These are phyloP conservation scores for Aschersonia sp. DNA, from an alignment of 2,329 filamentous ascomycete genomes.

Conservation along the genomic window DNA sequence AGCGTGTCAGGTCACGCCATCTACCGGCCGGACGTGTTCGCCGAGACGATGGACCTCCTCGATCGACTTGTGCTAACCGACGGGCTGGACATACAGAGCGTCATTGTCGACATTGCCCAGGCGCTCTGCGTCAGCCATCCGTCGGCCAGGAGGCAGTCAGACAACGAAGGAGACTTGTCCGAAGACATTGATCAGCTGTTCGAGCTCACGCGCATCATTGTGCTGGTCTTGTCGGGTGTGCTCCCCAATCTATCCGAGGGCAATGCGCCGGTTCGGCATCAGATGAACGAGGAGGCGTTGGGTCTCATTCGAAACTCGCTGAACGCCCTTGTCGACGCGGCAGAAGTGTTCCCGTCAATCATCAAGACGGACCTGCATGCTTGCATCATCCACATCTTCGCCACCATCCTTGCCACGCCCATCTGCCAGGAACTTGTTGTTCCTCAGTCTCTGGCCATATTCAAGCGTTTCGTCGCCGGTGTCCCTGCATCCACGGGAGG, in stretches of 20 bases:
- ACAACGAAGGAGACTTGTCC: slow-evolving; percentile 64
- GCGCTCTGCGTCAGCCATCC: slow-evolving; percentile 85
- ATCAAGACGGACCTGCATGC: slow-evolving; percentile 95
- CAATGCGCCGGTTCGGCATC: slow-evolving; percentile 52
- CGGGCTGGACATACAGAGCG: slow-evolving; percentile 71
- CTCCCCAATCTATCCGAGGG: slow-evolving; percentile 67
- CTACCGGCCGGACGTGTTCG: slow-evolving; percentile 89
- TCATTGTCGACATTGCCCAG: slow-evolving; percentile 88
- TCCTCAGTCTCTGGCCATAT: slow-evolving; percentile 76
- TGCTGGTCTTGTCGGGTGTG: slow-evolving; percentile 76
- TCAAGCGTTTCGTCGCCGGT: slow-evolving; percentile 78
- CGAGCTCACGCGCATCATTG: slow-evolving; percentile 90
- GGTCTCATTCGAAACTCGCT: slow-evolving; percentile 67
- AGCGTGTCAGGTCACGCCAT: slow-evolving; percentile 93
- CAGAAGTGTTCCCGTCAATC: slow-evolving; percentile 88
- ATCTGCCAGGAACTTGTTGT: slow-evolving; percentile 75
- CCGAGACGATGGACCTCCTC: slow-evolving; percentile 91
- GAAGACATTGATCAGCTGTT: slow-evolving; percentile 98
- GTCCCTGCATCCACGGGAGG: slow-evolving; percentile 39
- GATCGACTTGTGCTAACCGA: slow-evolving; percentile 89
- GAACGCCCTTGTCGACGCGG: slow-evolving; percentile 82
- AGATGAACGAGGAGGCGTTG: slow-evolving; percentile 78
- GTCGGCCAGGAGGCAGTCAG: slow-evolving; percentile 48
- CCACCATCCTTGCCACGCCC: slow-evolving; percentile 78
- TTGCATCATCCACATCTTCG: slow-evolving; percentile 93